A percentile compares a stretch with the other conserved stretches of the same genome.
These are phyloP conservation scores for Obelidium mucronatum DNA, from an alignment of 192 early-diverging fungal species.

Conservation along the genomic window DNA sequence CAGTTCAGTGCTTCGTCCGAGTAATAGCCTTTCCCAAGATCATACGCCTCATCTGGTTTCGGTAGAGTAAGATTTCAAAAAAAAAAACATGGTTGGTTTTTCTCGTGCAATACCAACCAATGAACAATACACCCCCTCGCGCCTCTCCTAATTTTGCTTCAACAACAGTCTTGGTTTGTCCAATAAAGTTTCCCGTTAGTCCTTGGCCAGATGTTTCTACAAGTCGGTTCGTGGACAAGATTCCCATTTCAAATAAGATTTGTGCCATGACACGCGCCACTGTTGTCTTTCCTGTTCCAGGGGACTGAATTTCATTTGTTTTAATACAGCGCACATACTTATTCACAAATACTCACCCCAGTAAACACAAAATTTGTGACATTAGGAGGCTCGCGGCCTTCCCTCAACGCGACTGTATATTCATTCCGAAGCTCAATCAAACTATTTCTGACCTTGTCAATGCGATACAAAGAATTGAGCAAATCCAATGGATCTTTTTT, in stretches of 20 bases:
- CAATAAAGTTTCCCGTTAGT: slow-evolving; percentile 43
- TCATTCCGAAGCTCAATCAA: slow-evolving; percentile 36
- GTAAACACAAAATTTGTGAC: slow-evolving; percentile 47
- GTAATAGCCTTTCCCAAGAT: slow-evolving; percentile 49
- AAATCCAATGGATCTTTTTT: slow-evolving; percentile 40
- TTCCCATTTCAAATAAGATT: slow-evolving; percentile 42
- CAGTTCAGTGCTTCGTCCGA: slow-evolving; percentile 43
- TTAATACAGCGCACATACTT: background rate
- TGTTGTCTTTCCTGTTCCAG: slow-evolving; percentile 49
- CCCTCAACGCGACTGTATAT: slow-evolving; percentile 33
- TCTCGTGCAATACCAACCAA: slow-evolving; percentile 4
- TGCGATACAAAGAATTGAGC: slow-evolving; percentile 34
- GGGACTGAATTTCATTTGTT: slow-evolving; percentile 34
- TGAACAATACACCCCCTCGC: slow-evolving; percentile 45
- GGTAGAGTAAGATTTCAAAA: background rate
- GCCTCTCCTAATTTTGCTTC: slow-evolving; percentile 44
- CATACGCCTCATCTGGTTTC: slow-evolving; percentile 46
- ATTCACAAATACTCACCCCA: slow-evolving; percentile 13
- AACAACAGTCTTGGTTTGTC: slow-evolving; percentile 44
- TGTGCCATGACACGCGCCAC: slow-evolving; percentile 40
- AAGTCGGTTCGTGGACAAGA: slow-evolving; percentile 33
- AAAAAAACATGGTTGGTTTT: background rate
- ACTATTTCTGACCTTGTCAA: slow-evolving; percentile 29
- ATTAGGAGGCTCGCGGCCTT: slow-evolving; percentile 35
- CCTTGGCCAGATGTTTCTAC: slow-evolving; percentile 48